These are phyloP conservation scores for Staphylotrichum longicolle DNA, from an alignment of 495 filamentous ascomycete genomes.

Conservation along the genomic window DNA sequence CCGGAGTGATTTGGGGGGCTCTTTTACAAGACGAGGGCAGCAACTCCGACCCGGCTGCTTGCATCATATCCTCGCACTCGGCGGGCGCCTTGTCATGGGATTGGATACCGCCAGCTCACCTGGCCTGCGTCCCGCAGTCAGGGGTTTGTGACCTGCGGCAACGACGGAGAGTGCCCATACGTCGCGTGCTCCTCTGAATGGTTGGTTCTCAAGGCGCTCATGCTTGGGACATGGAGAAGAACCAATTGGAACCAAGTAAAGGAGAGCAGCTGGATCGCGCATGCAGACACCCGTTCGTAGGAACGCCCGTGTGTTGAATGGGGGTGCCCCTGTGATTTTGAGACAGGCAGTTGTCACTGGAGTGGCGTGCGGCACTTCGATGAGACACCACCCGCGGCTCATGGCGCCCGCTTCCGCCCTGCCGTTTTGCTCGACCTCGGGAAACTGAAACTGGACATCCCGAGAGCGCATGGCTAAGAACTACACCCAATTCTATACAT, in stretches of 20 bases:
- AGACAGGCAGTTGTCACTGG: background rate
- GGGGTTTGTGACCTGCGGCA: background rate
- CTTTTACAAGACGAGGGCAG: background rate
- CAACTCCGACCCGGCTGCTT: slow-evolving; percentile 4
- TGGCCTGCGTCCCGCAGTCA: background rate
- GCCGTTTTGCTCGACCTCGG: background rate
- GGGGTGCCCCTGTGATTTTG: background rate
- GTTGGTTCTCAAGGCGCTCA: background rate
- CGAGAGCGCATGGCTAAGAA: background rate
- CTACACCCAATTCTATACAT: background rate
- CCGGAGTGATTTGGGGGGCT: background rate
- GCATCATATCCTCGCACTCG: background rate
- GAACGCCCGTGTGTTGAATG: too few relatives aligned
- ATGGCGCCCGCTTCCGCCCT: background rate
- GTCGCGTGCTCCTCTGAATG: slow-evolving; percentile 5
- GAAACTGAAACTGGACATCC: slow-evolving; percentile 4
- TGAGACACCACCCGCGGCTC: background rate
- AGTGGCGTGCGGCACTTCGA: background rate
- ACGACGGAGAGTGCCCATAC: background rate
- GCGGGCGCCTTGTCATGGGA: background rate
- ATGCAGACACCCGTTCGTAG: slow-evolving; percentile 1
- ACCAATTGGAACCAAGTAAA: background rate
- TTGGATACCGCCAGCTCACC: background rate
- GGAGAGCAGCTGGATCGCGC: slow-evolving; percentile 8
- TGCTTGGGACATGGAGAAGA: background rate